Conservation (phyloP, 495 filamentous ascomycete species). For the Aspergillus conjunctus region DNA sequence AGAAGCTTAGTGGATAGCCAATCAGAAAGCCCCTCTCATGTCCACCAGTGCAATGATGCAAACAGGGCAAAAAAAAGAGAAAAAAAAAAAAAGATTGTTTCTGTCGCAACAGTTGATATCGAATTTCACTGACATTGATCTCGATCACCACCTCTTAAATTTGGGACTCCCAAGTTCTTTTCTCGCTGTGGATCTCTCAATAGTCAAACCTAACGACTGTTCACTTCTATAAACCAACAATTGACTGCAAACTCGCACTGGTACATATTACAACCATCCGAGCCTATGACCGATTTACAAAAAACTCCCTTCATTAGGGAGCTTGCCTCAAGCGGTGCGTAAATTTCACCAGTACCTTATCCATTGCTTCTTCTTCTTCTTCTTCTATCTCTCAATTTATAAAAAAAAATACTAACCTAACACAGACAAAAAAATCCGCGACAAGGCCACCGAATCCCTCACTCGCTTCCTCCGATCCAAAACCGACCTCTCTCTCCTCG, state of each 20-base stretch:
- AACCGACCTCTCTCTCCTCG: conserved; percentile 67
- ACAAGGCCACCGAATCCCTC: conserved; percentile 77
- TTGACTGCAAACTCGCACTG: conserved; percentile 5
- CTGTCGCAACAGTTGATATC: conserved; percentile 5
- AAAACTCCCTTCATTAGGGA: conserved; percentile 74
- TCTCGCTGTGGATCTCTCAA: no score
- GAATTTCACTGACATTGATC: conserved; percentile 5
- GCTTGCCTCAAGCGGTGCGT: conserved; percentile 73
- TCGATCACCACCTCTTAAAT: neutral
- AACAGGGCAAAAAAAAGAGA: conserved; percentile 41
- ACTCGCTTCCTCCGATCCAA: conserved; percentile 73
- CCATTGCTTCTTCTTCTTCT: neutral
- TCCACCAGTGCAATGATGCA: conserved; percentile 20
- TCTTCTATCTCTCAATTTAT: neutral
- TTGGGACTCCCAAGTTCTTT: no score
- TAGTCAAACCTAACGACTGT: no score
- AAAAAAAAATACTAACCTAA: conserved; percentile 4
- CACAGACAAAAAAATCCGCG: conserved; percentile 77
- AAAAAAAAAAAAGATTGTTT: conserved; percentile 36
- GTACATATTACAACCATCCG: conserved; percentile 10
- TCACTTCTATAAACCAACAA: neutral
- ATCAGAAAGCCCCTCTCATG: neutral
- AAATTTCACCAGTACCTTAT: neutral
- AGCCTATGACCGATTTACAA: conserved; percentile 52
- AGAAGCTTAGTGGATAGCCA: neutral